Percentiles rank a stretch among this genome's conserved stretches.
Conservation (phyloP, 495 filamentous ascomycete species). For the Aspergillus cavernicola region DNA sequence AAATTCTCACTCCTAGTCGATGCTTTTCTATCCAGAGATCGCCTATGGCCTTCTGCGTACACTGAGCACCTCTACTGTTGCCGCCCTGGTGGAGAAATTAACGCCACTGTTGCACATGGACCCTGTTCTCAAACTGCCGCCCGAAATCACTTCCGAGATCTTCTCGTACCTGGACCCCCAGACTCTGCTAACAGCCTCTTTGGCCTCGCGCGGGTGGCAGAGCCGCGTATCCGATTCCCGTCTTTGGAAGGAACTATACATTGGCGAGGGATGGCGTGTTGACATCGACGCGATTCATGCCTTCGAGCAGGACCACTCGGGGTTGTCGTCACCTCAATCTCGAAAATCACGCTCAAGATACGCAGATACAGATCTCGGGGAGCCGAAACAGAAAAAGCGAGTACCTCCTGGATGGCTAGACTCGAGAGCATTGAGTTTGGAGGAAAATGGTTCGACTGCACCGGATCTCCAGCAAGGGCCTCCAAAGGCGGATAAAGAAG, state of each 20-base stretch:
- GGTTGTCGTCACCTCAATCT: conserved; percentile 36
- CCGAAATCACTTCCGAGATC: conserved; percentile 84
- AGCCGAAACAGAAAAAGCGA: conserved; percentile 51
- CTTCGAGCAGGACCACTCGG: conserved; percentile 61
- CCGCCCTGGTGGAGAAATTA: conserved; percentile 71
- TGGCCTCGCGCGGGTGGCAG: conserved; percentile 78
- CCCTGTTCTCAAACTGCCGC: conserved; percentile 77
- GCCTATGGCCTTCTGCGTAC: conserved; percentile 60
- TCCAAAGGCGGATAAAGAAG: conserved; percentile 44
- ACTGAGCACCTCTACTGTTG: conserved; percentile 70
- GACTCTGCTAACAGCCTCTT: conserved; percentile 72
- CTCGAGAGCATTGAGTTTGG: conserved; percentile 20
- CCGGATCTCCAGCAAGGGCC: conserved; percentile 4
- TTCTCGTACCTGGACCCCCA: conserved; percentile 77
- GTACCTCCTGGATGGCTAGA: conserved; percentile 41
- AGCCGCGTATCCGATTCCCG: conserved; percentile 74
- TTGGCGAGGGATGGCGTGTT: conserved; percentile 78
- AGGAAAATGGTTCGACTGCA: conserved; percentile 3
- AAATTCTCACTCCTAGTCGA: conserved; percentile 2
- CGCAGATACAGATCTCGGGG: conserved; percentile 43
- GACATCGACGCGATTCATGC: conserved; percentile 59
- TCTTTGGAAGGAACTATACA: conserved; percentile 81
- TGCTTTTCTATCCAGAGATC: conserved; percentile 34
- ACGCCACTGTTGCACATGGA: conserved; percentile 85
- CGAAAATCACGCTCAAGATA: conserved; percentile 43